Conservation (phyloP, 228 moss, liverwort and hornwort genomes). For the Sphagnum magellanicum region DNA sequence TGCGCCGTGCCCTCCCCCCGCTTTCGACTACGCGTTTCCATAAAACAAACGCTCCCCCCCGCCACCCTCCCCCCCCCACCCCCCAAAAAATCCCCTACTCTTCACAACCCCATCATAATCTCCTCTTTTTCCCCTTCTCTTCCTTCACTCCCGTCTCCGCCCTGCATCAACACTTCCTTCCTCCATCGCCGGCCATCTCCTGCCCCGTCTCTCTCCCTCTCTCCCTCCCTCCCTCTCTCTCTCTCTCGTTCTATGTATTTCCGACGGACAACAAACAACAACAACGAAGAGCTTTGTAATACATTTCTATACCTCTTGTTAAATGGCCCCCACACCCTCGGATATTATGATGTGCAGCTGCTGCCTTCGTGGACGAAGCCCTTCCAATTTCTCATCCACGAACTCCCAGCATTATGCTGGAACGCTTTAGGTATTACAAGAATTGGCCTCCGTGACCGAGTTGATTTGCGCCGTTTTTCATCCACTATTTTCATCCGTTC, state of each 20-base stretch:
- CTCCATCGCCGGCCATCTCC: not conserved
- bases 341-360: too few species aligned
- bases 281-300: too few species aligned
- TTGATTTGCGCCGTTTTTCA: too few species aligned
- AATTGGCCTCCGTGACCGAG: too few species aligned
- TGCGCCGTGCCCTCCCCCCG: slow-evolving; percentile 99
- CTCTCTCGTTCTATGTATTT: not conserved
- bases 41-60: slow-evolving; percentile 87
- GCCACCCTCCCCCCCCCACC: slow-evolving; percentile 24
- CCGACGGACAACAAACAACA: too few species aligned
- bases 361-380: too few species aligned
- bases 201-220: not conserved
- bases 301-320: too few species aligned
- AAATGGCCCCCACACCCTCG: too few species aligned
- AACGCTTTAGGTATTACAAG: too few species aligned
- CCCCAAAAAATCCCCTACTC: not conserved
- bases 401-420: too few species aligned
- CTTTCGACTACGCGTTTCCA: slow-evolving; percentile 99
- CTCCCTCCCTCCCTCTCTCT: not conserved
- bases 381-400: too few species aligned
- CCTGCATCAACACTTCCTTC: not conserved
- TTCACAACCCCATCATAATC: not conserved
- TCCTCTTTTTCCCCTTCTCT: slow-evolving; percentile 1
- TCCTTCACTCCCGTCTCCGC: not conserved
- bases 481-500: too few species aligned